These are phyloP conservation scores for Tuber brumale DNA, from an alignment of 495 filamentous ascomycete species.

Conservation along the genomic window DNA sequence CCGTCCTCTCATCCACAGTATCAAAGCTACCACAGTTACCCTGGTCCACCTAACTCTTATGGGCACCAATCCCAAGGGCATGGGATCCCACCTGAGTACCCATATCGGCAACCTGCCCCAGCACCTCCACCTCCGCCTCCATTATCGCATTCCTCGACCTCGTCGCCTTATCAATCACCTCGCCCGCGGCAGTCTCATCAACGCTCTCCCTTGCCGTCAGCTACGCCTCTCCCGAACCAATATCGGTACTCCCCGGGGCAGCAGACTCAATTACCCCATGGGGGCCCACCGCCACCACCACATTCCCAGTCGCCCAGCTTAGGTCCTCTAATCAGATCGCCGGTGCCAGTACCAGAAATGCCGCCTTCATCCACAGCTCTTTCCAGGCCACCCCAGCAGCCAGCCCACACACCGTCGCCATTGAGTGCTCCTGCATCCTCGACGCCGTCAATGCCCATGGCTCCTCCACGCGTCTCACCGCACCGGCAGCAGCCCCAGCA, in stretches of 20 bases:
- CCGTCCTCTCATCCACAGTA: constrained; percentile 40
- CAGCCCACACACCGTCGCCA: constrained; percentile 31
- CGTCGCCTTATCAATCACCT: constrained; percentile 39
- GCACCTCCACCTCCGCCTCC: constrained; percentile 24
- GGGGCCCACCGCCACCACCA: constrained; percentile 23
- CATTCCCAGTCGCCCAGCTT: constrained; percentile 27
- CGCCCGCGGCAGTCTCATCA: constrained; percentile 18
- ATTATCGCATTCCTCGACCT: constrained; percentile 32
- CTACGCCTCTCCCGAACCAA: constrained; percentile 22
- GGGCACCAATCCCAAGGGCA: constrained; percentile 20
- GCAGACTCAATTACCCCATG: constrained; percentile 25
- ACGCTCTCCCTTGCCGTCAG: constrained; percentile 27
- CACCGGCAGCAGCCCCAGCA: constrained; percentile 33
- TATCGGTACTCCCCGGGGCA: constrained; percentile 24
- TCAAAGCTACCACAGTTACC: constrained; percentile 26
- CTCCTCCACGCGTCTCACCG: constrained; percentile 35
- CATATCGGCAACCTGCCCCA: constrained; percentile 30
- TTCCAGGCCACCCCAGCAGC: constrained; percentile 15
- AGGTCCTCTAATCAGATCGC: constrained; percentile 32
- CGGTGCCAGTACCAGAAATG: constrained; percentile 20
- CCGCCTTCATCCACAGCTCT: constrained; percentile 12
- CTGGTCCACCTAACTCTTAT: constrained; percentile 30
- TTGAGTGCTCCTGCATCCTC: constrained; percentile 27
- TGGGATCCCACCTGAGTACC: constrained; percentile 25
- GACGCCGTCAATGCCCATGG: constrained; percentile 36